Base-by-base conservation (phyloP, 2,329 filamentous ascomycete genomes). In the Pezizomycotina sp. region DNA sequence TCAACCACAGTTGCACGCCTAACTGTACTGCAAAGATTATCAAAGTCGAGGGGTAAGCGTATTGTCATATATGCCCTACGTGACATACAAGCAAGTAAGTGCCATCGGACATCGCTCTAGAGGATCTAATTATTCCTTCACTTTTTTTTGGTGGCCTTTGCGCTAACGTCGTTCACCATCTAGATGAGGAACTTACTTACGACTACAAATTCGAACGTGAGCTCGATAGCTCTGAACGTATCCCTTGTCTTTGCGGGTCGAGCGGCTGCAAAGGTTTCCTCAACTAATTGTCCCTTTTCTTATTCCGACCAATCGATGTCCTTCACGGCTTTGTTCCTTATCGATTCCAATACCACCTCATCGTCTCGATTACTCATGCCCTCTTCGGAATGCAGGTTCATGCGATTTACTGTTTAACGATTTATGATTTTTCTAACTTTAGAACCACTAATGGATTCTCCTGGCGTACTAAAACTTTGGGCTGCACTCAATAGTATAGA, bases 191-290 rank as follows among this genome's bases (percentile, higher is more conserved):
- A 65, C 74, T 98, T 57, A 98, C 89, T 2, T 98, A 98, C 63
- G 89, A 98, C 64, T 98, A 98, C 69, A 98, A 98, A 60, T 98
- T 98, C 58, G 89, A 98, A 63, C 79, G 89, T 52, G 89, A 98
- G 60, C 81, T 91, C 53, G 83, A 83, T 53, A 91, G 82, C 50
- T 71, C 83, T 46, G 89, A 98, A 58, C 81, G 89, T 47, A 93
- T 98, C 52, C 89, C 89, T 32, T 98, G 89, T 64, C 74, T 98
- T 32, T 98, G 89, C 59, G 89, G 89, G 42, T 93, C 86, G 27
- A 74, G 84, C 19, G 83, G 82, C 30, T 98, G 89, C 65, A 98
- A 98, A 66, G 89, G 89, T 47, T 98, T 95, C 65, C 80, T 98
- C 60, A 98, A 98, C 62, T 98, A 67, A 71, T 47, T 18, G 28